phyloP scores from a whole-genome alignment of 768 basidiomycete species.

The Podaxis mareebaensis region DNA sequence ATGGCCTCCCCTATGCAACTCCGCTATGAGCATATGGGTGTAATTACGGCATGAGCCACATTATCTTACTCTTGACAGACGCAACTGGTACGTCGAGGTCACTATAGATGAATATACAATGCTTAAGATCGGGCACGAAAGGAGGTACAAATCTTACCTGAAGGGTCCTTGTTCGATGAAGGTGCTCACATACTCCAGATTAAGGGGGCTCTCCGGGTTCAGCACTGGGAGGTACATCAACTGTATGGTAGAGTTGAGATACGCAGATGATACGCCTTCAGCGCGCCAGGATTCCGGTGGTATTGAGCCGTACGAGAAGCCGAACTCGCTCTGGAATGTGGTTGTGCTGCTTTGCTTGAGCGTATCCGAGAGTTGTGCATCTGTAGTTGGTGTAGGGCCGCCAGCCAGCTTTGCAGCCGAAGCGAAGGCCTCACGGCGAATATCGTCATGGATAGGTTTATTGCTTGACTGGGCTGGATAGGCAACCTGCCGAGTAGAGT shows the following conservation, averaged over 20 bases:
- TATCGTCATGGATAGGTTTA: neutral
- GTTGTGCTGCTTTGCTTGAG: neutral
- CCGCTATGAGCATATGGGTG: neutral
- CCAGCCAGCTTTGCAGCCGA: neutral
- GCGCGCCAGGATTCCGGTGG: neutral
- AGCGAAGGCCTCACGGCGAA: neutral
- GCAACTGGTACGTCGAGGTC: neutral
- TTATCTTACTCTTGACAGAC: neutral
- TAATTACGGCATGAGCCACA: neutral
- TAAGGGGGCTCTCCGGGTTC: neutral
- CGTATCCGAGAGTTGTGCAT: neutral
- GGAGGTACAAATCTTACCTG: neutral
- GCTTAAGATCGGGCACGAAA: neutral
- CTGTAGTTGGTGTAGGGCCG: neutral
- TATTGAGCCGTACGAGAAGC: neutral
- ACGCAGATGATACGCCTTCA: neutral
- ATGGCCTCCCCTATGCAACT: neutral
- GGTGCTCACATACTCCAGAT: neutral
- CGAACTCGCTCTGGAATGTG: neutral
- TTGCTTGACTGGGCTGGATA: neutral
- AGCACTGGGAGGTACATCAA: neutral
- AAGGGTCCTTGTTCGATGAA: neutral
- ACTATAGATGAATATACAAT: neutral
- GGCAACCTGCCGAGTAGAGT: neutral
- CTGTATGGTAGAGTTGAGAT: neutral